Evolutionary conservation across 164 flowering plant species (phyloP), one percentile per base, ranked within the genome.

Genomic region (Nelumbo lutea): DNA sequence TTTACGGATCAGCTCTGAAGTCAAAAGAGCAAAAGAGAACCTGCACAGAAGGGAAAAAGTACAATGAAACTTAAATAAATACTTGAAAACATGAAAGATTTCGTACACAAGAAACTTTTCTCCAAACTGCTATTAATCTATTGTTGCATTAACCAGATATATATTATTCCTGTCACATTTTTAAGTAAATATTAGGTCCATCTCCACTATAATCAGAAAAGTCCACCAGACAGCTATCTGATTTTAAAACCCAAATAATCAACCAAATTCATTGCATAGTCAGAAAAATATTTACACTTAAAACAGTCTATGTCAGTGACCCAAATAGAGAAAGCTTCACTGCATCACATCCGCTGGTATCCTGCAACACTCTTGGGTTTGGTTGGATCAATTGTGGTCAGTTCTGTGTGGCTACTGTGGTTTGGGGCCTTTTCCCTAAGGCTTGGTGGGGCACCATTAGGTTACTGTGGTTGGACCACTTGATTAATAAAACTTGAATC

Each of bases 31-130:
- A 42, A 38, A 3, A 39, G 42, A 53, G 55, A 58, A 79, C 72
- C 86, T 81, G 83, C 78, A 76, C 15, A 62, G 0, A 72, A 52
- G 7, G 15, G 51, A 67, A 68, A 50, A 52, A 42, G 46, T 2
- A 58, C 39, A 66, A 68, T 42, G n/a, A 0, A 39, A 8, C 38
- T 14, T 10, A 46, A 42, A 13, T n/a, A 66, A 68, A 59, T 8
- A 1, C 52, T 8, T 52, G 56, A 60, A 13, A 42, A 48, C 53
- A 4, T 60, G 62, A 10, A 41, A 13, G 42, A 41, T 41, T 14
- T 9, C 4, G 42, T 41, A 60, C 14, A 64, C 42, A 47, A 64
- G 9, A 61, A 61, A 61, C 43, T 0, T 42, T 47, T 43, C 13
- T 43, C 14, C 39, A 1, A 43, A 61, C 6, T 9, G n/a, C n/a